A percentile compares a stretch with the other conserved stretches of the same genome.
phyloP scores from a whole-genome alignment of 768 basidiomycete species.

The Leccinum aurantiacum region DNA sequence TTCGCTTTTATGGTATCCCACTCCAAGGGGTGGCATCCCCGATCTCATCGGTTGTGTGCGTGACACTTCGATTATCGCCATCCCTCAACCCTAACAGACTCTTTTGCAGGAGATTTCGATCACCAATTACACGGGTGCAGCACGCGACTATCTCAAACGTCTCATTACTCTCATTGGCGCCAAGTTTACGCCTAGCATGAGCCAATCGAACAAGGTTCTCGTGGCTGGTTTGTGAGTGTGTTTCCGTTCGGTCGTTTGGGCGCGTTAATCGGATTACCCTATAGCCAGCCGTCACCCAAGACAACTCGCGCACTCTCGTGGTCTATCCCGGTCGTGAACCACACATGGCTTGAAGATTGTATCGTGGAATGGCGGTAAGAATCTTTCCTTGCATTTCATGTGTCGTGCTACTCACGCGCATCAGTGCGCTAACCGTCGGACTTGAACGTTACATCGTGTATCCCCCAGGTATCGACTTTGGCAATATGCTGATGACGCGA shows the following conservation, averaged over 20 bases:
- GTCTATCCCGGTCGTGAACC: constrained; percentile 87
- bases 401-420: constrained; percentile 1
- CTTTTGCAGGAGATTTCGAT: constrained; percentile 67
- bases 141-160: constrained; percentile 85
- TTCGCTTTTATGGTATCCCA: constrained; percentile 83
- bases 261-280: neutral
- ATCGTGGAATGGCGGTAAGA: constrained; percentile 68
- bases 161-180: constrained; percentile 78
- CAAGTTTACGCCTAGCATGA: constrained; percentile 80
- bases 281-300: constrained; percentile 51
- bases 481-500: constrained; percentile 35
- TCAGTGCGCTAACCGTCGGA: constrained; percentile 54
- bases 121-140: constrained; percentile 85
- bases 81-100: neutral
- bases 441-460: constrained; percentile 69
- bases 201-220: constrained; percentile 71
- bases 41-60: constrained; percentile 64
- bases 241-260: neutral
- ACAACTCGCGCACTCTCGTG: constrained; percentile 72
- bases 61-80: constrained; percentile 2
- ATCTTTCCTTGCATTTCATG: neutral
- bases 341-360: constrained; percentile 90
- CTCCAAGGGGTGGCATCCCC: constrained; percentile 59
- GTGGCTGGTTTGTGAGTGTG: constrained; percentile 77
- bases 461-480: constrained; percentile 67